Evolutionary conservation across 345 rosid genomes (phyloP), one percentile per base, ranked within the genome.

Genomic region (Mallotus nudiflorus): DNA sequence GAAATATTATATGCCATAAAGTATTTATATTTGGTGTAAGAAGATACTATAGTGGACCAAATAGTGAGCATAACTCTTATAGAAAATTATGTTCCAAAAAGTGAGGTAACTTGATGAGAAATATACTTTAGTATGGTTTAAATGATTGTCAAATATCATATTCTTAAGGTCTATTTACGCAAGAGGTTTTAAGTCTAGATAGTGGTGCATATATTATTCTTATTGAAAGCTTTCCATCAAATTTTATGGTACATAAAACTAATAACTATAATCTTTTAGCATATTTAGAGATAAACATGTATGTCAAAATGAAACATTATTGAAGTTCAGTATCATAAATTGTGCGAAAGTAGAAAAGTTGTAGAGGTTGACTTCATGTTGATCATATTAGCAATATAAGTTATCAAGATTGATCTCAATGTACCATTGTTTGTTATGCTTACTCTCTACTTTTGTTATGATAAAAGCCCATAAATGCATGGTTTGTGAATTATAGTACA

Each of bases 151-250:
- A 54, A 62, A n/a, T 74, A 51, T 72, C 50, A 73, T 46, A 28
- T 51, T 65, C 45, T 58, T 24, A 20, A 22, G 65, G 4, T 68
- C 52, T 67, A 58, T 78, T 63, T 56, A 11, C 82, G 84, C 89
- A 92, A 97, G 93, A 80, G 58, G 82, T 82, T 66, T 77, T 83
- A 54, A 77, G 67, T 42, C 81, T 78, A 54, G 88, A 89, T 39
- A 79, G 60, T 72, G 70, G 77, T 3, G 56, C 84, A 62, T 77
- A 83, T 24, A 62, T 71, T 64, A 67, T 70, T 77, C 74, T 87
- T 60, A 29, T 77, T 50, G 87, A 68, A 65, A 68, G 58, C 48
- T 14, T 25, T 50, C 54, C 69, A 57, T 71, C 80, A 22, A 65
- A 70, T 74, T 68, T 59, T 49, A 92, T 87, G 96, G 97, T 88